A percentile compares a stretch with the other conserved stretches of the same genome.
Evolutionary conservation across 2,329 filamentous ascomycete species (phyloP).

Genomic region (Colletotrichum somersetense): DNA sequence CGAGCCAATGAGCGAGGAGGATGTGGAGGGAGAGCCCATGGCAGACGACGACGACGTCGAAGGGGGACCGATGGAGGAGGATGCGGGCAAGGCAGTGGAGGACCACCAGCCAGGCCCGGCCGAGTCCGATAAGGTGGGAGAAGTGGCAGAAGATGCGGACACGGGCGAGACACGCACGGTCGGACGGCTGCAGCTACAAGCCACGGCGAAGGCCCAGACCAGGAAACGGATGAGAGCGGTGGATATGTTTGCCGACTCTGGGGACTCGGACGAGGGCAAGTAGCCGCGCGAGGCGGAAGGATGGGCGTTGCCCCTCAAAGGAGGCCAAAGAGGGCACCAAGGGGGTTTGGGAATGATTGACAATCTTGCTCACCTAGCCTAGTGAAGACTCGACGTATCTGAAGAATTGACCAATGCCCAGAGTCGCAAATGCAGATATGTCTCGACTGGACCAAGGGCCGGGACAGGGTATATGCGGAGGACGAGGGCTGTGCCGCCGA

Average conservation of each 20-base stretch:
- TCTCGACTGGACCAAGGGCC: conserved; percentile 27
- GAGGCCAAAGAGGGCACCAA: conserved; percentile 13
- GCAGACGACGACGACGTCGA: conserved; percentile 65
- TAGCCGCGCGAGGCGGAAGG: conserved; percentile 32
- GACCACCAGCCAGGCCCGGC: conserved; percentile 30
- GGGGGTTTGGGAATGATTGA: conserved; percentile 13
- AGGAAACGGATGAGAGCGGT: conserved; percentile 79
- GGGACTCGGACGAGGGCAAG: conserved; percentile 59
- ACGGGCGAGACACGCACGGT: conserved; percentile 18
- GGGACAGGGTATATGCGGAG: conserved; percentile 32
- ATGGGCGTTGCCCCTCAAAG: conserved; percentile 5
- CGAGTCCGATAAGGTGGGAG: conserved; percentile 22
- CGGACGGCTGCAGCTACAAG: conserved; percentile 44
- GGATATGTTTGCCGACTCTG: conserved; percentile 89
- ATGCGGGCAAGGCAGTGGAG: conserved; percentile 48
- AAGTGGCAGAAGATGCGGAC: conserved; percentile 42
- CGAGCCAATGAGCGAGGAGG: conserved; percentile 57
- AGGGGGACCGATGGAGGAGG: conserved; percentile 60
- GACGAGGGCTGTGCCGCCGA: conserved; percentile 26
- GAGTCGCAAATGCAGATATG: conserved; percentile 23
- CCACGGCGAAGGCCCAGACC: conserved; percentile 49
- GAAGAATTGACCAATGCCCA: conserved; percentile 23
- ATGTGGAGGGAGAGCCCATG: conserved; percentile 54
- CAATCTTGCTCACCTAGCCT: conserved; percentile 34
- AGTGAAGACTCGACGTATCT: conserved; percentile 20